Base-by-base conservation (phyloP, 2,329 filamentous ascomycete genomes). In the Orbilia oligospora region DNA sequence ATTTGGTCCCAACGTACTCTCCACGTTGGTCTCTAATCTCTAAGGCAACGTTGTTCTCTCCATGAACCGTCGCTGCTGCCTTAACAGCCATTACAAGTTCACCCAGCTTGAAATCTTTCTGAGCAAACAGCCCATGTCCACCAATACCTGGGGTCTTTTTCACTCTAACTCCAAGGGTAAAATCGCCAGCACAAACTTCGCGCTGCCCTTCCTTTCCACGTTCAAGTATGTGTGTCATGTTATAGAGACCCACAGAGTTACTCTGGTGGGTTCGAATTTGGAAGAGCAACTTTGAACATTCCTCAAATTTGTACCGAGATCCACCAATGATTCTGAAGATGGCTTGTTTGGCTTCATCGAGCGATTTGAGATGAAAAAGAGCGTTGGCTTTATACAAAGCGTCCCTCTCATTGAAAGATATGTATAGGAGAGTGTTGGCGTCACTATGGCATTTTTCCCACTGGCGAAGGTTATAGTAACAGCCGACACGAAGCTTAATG, bases 301-400 rank as follows among this genome's bases (percentile, higher is more conserved):
- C 75, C 33, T 69, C 69, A 69, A 78, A 78, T n/a, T 78, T 78
- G 38, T 36, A 78, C 5, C 49, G 48, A 16, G 61, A 48, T 14
- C 20, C 12, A 30, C 36, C 36, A 63, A 78, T 72, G n/a, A 78
- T 71, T 12, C 30, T 48, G 18, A 72, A 46, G 14, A 72, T 49
- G 2, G 69, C 18, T 12, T 53, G 49, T 27, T 65, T 63, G 10
- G 61, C 51, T 44, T 72, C 75, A 22, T 78, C 75, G 38, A 44
- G 69, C 9, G 30, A 14, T 18, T 63, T 46, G 6, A 68, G 30
- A 36, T 78, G 55, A 36, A 78, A 55, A 10, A 46, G 49, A n/a
- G 46, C 53, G 22, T 78, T 78, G 16, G 75, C 68, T 44, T 69
- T 68, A 30, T 64, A 72, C 75, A 63, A 78, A 9, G 75, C 75